phyloP scores from a whole-genome alignment of 768 basidiomycete genomes.

The Amanita molliuscula region DNA sequence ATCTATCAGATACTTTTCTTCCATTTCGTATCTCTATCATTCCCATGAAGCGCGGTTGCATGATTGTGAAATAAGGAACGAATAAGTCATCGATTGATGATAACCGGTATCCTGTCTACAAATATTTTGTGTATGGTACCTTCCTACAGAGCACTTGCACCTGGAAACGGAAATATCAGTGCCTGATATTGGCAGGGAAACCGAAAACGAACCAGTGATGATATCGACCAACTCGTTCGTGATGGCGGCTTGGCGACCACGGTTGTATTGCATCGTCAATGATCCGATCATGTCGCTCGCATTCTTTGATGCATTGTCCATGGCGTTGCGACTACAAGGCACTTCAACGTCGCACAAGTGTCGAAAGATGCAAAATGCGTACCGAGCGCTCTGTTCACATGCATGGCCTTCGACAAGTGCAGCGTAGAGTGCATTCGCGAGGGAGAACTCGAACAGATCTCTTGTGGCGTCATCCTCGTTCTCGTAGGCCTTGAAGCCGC shows the following conservation, averaged over 20 bases:
- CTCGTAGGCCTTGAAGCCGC: conserved; percentile 91
- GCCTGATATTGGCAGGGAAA: neutral
- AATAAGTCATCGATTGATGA: conserved; percentile 5
- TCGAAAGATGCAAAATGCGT: conserved; percentile 12
- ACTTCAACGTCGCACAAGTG: neutral
- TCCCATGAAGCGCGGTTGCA: neutral
- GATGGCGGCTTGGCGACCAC: conserved; percentile 96
- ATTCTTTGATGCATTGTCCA: conserved; percentile 99
- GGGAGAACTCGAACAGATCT: conserved; percentile 89
- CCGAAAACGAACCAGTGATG: conserved; percentile 62
- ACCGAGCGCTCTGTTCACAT: conserved; percentile 90
- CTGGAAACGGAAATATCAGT: conserved; percentile 12
- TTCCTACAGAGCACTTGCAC: conserved; percentile 34
- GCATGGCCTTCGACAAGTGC: conserved; percentile 93
- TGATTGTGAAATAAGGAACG: neutral
- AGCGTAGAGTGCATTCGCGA: conserved; percentile 94
- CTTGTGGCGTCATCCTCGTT: conserved; percentile 94
- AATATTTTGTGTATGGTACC: conserved; percentile 2
- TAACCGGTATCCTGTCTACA: conserved; percentile 8
- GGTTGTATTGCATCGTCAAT: conserved; percentile 93
- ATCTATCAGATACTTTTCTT: no score
- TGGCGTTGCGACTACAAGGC: conserved; percentile 76
- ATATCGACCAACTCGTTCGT: conserved; percentile 93
- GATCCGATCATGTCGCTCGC: conserved; percentile 85
- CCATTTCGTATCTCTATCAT: no score